A percentile compares a stretch with the other conserved stretches of the same genome.
phyloP scores from a whole-genome alignment of 768 basidiomycete genomes.

The Amanita rimosa region DNA sequence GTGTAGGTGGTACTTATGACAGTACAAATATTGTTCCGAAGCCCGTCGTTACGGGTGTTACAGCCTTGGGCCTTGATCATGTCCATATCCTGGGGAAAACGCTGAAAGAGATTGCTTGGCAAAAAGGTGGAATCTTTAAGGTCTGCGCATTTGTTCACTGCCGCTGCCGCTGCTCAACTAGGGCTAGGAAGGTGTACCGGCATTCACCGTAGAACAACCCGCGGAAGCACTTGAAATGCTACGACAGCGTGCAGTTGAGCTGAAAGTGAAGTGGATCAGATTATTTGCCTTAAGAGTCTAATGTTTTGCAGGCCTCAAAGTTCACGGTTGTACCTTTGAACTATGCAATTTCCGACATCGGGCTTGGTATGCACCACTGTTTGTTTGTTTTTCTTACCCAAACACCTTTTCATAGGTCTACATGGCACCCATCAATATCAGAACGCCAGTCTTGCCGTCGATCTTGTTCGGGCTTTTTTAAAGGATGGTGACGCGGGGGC shows the following conservation, averaged over 20 bases:
- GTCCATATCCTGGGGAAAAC: constrained; percentile 81
- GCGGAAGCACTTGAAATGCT: constrained; percentile 58
- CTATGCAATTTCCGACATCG: constrained; percentile 37
- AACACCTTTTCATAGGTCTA: constrained; percentile 45
- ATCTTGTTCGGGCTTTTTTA: constrained; percentile 60
- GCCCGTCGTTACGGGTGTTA: constrained; percentile 84
- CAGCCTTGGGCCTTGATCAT: constrained; percentile 90
- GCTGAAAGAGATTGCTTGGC: constrained; percentile 80
- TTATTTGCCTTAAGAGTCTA: background rate
- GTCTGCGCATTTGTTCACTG: constrained; percentile 20
- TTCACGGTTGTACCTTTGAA: constrained; percentile 51
- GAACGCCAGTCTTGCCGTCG: constrained; percentile 82
- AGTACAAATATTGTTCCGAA: constrained; percentile 92
- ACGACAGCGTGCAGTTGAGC: constrained; percentile 49
- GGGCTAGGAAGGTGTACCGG: constrained; percentile 65
- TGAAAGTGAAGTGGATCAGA: constrained; percentile 34
- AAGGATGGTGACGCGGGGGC: constrained; percentile 16
- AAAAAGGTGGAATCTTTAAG: constrained; percentile 97
- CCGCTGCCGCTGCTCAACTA: background rate
- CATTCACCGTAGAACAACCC: constrained; percentile 74
- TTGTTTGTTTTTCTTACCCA: background rate
- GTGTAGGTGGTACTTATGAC: constrained; percentile 89
- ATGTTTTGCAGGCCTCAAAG: constrained; percentile 40
- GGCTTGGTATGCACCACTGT: constrained; percentile 40
- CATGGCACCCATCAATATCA: constrained; percentile 77